Evolutionary conservation across 2,329 filamentous ascomycete genomes (phyloP).

Genomic region (Xylariomycetidae sp.): DNA sequence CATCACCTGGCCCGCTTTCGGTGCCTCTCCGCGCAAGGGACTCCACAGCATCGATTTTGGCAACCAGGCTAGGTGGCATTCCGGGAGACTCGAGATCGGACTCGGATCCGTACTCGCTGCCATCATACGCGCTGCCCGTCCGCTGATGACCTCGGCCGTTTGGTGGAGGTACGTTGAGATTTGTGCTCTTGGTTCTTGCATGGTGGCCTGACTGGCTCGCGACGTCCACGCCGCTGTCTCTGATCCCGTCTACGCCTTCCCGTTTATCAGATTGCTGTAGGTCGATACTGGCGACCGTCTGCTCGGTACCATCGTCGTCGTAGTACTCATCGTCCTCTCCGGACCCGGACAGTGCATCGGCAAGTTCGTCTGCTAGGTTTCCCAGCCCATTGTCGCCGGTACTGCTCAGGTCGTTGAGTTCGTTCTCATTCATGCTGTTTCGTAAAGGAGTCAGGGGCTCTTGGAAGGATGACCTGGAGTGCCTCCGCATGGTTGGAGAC

Average conservation of each 20-base stretch:
- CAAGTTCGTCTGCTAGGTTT: constrained; percentile 77
- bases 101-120: constrained; percentile 70
- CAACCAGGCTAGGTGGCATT: constrained; percentile 61
- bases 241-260: constrained; percentile 24
- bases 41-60: constrained; percentile 69
- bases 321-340: constrained; percentile 53
- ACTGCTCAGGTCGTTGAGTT: constrained; percentile 42
- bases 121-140: constrained; percentile 59
- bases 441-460: constrained; percentile 46
- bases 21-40: constrained; percentile 62
- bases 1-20: constrained; percentile 59
- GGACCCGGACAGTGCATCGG: constrained; percentile 65
- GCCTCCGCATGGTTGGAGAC: constrained; percentile 42
- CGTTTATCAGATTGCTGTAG: constrained; percentile 16
- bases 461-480: constrained; percentile 47
- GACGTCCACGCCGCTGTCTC: constrained; percentile 41
- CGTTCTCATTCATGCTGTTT: constrained; percentile 43
- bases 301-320: constrained; percentile 31
- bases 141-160: constrained; percentile 45
- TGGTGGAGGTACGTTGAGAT: constrained; percentile 38
- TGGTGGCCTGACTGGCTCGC: constrained; percentile 26
- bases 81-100: constrained; percentile 66
- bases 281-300: constrained; percentile 25
- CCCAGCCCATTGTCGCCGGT: constrained; percentile 57
- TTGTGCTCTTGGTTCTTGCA: constrained; percentile 31